Percentiles rank a stretch among this genome's conserved stretches.
phyloP scores from a whole-genome alignment of 352 stramenopile species.

The Globisporangium paroecandrum region DNA sequence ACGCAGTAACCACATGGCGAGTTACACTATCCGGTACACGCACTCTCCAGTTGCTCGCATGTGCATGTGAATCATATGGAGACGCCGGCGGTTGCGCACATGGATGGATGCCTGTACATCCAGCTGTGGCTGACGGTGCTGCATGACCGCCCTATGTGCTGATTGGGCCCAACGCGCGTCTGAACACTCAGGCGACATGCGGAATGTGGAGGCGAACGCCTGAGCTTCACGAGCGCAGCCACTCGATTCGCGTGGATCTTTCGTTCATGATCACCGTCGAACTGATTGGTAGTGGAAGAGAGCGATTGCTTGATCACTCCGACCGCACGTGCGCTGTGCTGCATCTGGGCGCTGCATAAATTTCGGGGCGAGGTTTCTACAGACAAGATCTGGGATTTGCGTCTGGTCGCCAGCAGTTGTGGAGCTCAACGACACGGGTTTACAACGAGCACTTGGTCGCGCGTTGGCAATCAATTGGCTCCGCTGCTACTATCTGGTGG shows the following conservation, averaged over 20 bases:
- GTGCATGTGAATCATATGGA: neutral
- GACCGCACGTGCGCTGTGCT: neutral
- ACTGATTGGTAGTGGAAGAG: neutral
- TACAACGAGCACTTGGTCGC: neutral
- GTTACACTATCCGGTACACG: neutral
- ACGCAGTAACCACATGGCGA: neutral
- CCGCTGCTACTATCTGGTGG: neutral
- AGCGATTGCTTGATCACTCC: neutral
- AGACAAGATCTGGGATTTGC: neutral
- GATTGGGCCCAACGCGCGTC: neutral
- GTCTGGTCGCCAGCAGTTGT: neutral
- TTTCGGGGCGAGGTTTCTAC: neutral
- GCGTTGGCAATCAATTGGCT: neutral
- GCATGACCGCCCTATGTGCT: neutral
- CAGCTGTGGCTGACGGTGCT: neutral
- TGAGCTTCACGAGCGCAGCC: neutral
- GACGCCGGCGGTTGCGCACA: neutral
- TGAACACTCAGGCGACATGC: neutral
- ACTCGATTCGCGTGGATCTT: neutral
- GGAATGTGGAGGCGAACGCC: neutral
- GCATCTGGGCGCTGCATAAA: neutral
- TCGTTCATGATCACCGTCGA: neutral
- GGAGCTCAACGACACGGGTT: neutral
- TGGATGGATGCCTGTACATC: neutral
- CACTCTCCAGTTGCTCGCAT: neutral